Percentiles rank a stretch among this genome's conserved stretches.
Conservation (phyloP, 1,284 basidiomycete species). For the Austroboletus novae-zelandiae region DNA sequence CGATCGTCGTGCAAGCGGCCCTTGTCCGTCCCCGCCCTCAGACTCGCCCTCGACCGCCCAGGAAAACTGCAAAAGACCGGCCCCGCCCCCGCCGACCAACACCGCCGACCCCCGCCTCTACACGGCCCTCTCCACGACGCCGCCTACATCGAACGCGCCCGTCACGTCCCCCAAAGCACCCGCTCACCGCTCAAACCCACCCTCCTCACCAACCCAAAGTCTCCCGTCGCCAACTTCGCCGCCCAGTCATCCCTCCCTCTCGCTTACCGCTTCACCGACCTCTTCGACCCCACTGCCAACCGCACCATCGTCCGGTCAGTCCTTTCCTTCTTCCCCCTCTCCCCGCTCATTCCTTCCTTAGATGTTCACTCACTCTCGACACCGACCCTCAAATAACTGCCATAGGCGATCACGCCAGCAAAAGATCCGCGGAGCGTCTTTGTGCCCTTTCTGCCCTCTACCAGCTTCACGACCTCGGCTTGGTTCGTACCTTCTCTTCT, state of each 20-base stretch:
- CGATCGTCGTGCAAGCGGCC: slow-evolving; percentile 13
- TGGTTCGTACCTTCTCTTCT: slow-evolving; percentile 40
- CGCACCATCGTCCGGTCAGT: slow-evolving; percentile 24
- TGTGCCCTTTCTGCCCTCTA: slow-evolving; percentile 73
- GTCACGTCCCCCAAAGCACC: not conserved
- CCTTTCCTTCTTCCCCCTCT: not conserved
- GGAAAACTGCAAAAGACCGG: slow-evolving; percentile 11
- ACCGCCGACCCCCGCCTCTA: not conserved
- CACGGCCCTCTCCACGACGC: slow-evolving; percentile 28
- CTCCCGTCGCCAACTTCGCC: slow-evolving; percentile 41
- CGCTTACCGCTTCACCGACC: slow-evolving; percentile 13
- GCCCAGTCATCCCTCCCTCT: slow-evolving; percentile 10
- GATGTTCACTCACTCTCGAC: slow-evolving; percentile 47
- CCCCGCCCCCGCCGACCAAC: too few relatives aligned
- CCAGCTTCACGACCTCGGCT: slow-evolving; percentile 60
- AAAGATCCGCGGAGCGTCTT: slow-evolving; percentile 73
- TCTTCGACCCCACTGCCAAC: slow-evolving; percentile 17
- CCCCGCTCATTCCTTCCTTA: slow-evolving; percentile 24
- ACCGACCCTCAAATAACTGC: slow-evolving; percentile 47
- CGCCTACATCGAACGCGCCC: slow-evolving; percentile 15
- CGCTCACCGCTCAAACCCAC: slow-evolving; percentile 30
- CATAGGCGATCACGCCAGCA: slow-evolving; percentile 62
- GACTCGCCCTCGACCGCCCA: slow-evolving; percentile 6
- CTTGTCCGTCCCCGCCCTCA: not conserved
- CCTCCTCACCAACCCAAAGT: slow-evolving; percentile 43